Percentiles rank a stretch among this genome's conserved stretches.
Conservation (phyloP, 2,329 filamentous ascomycete species). For the Talaromyces sp. region DNA sequence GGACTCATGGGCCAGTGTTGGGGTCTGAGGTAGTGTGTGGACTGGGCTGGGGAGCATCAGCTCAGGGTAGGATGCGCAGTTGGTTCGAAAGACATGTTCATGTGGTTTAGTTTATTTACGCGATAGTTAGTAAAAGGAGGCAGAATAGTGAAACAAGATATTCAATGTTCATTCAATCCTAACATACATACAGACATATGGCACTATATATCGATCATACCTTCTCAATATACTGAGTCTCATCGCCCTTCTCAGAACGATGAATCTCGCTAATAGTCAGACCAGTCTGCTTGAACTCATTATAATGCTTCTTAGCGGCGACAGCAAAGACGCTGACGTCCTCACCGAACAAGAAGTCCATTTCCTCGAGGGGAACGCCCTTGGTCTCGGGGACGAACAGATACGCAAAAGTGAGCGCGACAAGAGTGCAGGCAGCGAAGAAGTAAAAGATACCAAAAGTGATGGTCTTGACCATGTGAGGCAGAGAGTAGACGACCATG, state of each 20-base stretch:
- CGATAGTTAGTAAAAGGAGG: neutral
- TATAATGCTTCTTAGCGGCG: conserved; percentile 10
- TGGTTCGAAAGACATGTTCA: too few relatives aligned
- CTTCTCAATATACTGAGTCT: conserved; percentile 9
- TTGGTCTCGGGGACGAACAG: conserved; percentile 12
- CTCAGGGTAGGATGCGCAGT: too few relatives aligned
- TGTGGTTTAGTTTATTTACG: neutral
- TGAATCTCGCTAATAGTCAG: conserved; percentile 12
- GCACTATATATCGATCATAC: neutral
- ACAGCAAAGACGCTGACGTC: conserved; percentile 6
- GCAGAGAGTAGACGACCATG: conserved; percentile 47
- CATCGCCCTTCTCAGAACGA: neutral
- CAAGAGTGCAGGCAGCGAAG: conserved; percentile 7
- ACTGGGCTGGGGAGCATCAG: too few relatives aligned
- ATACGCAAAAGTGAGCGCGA: conserved; percentile 9
- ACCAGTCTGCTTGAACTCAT: conserved; percentile 11
- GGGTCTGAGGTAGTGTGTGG: neutral
- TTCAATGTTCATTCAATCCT: neutral
- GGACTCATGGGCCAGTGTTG: neutral
- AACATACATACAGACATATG: neutral
- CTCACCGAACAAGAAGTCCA: conserved; percentile 11
- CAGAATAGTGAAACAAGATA: neutral
- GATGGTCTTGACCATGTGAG: conserved; percentile 39
- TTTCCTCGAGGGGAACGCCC: conserved; percentile 11
- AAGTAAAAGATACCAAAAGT: conserved; percentile 12